Base-by-base conservation (phyloP, 2,329 filamentous ascomycete genomes). In the Fusarium bulbicola region DNA sequence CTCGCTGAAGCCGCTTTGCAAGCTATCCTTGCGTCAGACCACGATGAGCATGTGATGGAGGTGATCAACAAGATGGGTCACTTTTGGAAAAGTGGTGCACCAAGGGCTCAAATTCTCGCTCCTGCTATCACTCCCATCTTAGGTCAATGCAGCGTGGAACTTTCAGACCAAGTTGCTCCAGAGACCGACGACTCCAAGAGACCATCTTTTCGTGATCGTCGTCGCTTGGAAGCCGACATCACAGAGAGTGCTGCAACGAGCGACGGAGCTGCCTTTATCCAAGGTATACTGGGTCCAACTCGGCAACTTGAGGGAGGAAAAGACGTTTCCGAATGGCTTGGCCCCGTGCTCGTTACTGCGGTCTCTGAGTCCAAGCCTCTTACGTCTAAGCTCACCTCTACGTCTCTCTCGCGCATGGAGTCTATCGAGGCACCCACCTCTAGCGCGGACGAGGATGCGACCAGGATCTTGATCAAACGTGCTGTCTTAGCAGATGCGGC, bases 1-100 rank as follows among this genome's bases (percentile, higher is more conserved):
- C 66, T 77, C 24, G 68, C 76, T 32, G 74, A 78, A 50, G 67
- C 74, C 18, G 59, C 73, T 8, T 64, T 78, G 5, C 68, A 76
- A 42, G 67, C 75, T 5, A 28, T 77, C 21, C 49, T 77, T 26
- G 36, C 64, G 21, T 57, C 72, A 28, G 47, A 70, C 6, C 54
- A 62, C 4, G 47, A 46, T 20, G 59, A 57, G 6, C 57, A 66
- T 37, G 28, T 52, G n/a, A 34, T 56, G 5, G 58, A 71, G 13
- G 59, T 73, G 4, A 18, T 74, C n/a, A 30, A 37, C 5, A 62
- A 72, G 34, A 73, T 75, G 49, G 14, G 63, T 15, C n/a, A 46
- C 5, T 72, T 54, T 24, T 78, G 59, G 63, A 40, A 47, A 13
- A 24, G 6, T 7, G 56, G 49, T 24, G 40, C 59, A n/a, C 63